Percentiles rank a stretch among this genome's conserved stretches.
phyloP scores from a whole-genome alignment of 106 monocot species.

The Dendrobium nobile region DNA sequence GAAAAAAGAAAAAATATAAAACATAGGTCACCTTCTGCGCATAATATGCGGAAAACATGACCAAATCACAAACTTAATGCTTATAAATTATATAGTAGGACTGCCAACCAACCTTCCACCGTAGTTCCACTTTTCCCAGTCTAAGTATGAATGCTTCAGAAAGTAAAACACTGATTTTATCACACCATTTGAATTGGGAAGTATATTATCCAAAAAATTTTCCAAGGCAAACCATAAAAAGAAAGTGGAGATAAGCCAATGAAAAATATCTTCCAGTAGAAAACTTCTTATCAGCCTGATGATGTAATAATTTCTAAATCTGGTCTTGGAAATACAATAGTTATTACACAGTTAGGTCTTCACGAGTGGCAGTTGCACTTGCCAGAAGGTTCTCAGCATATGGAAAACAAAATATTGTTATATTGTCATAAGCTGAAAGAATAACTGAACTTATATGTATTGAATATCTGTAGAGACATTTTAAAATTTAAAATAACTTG shows the following conservation, averaged over 20 bases:
- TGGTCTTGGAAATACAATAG: constrained; percentile 43
- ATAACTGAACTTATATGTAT: constrained; percentile 30
- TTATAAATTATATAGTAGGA: background rate
- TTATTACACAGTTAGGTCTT: constrained; percentile 68
- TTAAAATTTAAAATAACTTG: background rate
- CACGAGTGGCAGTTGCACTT: constrained; percentile 60
- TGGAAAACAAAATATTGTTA: constrained; percentile 19
- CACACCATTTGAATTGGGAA: constrained; percentile 72
- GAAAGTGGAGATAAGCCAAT: constrained; percentile 76
- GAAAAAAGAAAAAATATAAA: no score
- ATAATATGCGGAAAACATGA: constrained; percentile 8
- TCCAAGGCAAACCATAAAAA: constrained; percentile 76
- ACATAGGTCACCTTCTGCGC: constrained; percentile 61
- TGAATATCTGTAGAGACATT: no score
- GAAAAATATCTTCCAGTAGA: constrained; percentile 57
- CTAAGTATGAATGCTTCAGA: constrained; percentile 75
- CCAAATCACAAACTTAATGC: background rate
- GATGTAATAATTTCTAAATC: background rate
- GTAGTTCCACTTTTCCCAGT: constrained; percentile 78
- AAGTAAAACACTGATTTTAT: constrained; percentile 78
- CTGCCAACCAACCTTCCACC: constrained; percentile 41
- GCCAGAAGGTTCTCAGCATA: constrained; percentile 34
- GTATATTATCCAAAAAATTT: constrained; percentile 81
- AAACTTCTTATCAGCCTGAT: background rate
- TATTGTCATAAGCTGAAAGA: constrained; percentile 3